Base-by-base conservation (phyloP, 2,329 filamentous ascomycete genomes). In the Monilinia fructigena region DNA sequence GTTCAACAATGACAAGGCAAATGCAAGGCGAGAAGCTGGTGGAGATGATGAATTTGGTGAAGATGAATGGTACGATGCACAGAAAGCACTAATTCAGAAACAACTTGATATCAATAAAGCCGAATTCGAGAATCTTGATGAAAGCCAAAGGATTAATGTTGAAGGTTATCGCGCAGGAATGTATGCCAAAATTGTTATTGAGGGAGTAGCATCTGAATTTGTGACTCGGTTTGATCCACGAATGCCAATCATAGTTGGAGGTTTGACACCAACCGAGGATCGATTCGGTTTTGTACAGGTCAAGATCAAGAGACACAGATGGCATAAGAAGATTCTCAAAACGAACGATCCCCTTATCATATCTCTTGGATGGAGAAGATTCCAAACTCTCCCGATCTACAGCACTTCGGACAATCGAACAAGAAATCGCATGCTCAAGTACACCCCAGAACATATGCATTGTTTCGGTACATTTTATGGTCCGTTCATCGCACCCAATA, bases 301-400 rank as follows among this genome's bases (percentile, higher is more conserved):
- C 67, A 88, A 96, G 61, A 96, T 99, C 82, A 99, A 99, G 85
- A 86, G 93, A 64, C 95, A 99, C 78, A 85, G 95, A 71, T 99
- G 96, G 96, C 95, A 99, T 81, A 97, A 97, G 85, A 96, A 95
- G 82, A 98, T 98, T 72, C 83, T 99, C 72, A 99, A 99, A 82
- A 98, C 93, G 45, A 97, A 96, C 76, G 95, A 99, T 75, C 96
- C 95, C 20, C 84, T 99, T 62, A 97, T 99, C 76, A 95, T 99
- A 82, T 97, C 93, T 2, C 84, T 99, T 54, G 95, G 95, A 53
- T 99, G 95, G 95, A 86, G 95, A 61, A 86, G 95, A 68, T 99
- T 99, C 82, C 95, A 98, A 79, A 89, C 90, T 7, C 82, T 95
- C 72, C 94, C 94, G 23, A 88, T 97, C 68, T 99, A 97, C 85